Evolutionary conservation across 2,329 filamentous ascomycete genomes (phyloP), one percentile per base, ranked within the genome.

Genomic region (Phialophora macrospora): DNA sequence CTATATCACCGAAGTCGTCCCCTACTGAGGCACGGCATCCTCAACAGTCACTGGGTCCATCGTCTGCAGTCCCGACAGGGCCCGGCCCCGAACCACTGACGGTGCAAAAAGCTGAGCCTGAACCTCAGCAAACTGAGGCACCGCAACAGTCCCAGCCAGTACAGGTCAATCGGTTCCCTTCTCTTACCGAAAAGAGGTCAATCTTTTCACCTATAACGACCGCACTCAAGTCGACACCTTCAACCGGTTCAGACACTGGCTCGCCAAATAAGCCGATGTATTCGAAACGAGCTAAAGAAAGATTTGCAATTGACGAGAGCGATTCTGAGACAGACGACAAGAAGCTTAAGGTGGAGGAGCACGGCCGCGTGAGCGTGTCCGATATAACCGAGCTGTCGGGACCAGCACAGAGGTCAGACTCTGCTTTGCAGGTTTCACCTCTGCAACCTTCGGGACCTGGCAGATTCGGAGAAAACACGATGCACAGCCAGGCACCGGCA

Each of bases 401-500:
- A n/a, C 70, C 71, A 55, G 83, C 85, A 56, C 81, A 84, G 49
- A 76, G 87, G 46, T 87, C 87, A 6, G 89, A 91, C 75, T 92
- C 90, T 2, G 90, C 89, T 2, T 83, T 89, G 1, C 82, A 88
- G 66, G 82, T 90, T 3, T 89, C 88, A 20, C 87, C 87, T 1
- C 75, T 84, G 32, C 82, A 82, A 63, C 73, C 73, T 76, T 51
- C 72, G 74, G 66, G 63, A 74, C 34, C 75, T 83, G 65, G 88
- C 86, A 86, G 86, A 34, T 84, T 94, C 41, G 85, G 90, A 71
- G 84, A 85, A 24, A 90, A 93, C 75, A 88, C 84, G 5, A 91
- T 89, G 11, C 90, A 89, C 69, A 87, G 90, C 72, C 88, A 90
- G 62, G 87, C 85, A 66, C 81, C 55, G 34, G 52, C 54, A 55